Evolutionary conservation across 2,329 filamentous ascomycete genomes (phyloP).

Genomic region (Dendrostoma leiphaemia): DNA sequence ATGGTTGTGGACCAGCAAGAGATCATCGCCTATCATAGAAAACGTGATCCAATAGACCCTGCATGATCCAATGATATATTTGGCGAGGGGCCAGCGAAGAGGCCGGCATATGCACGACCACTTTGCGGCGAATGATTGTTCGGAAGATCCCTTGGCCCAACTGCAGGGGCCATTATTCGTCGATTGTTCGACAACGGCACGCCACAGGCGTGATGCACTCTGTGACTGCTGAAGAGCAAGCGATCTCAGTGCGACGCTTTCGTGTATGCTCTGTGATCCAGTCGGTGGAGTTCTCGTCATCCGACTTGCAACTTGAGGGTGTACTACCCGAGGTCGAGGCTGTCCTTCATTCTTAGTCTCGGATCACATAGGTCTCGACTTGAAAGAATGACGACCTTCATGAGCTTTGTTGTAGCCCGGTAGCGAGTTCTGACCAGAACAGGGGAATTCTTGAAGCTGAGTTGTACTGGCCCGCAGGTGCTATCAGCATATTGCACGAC

Average conservation of each 20-base stretch:
- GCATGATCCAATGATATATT: background rate
- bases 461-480: too few species aligned
- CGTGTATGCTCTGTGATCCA: background rate
- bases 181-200: slow-evolving; percentile 3
- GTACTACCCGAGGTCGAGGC: too few species aligned
- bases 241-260: background rate
- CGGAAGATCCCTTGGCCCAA: background rate
- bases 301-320: too few species aligned
- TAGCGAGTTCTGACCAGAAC: too few species aligned
- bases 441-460: too few species aligned
- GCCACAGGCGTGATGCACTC: slow-evolving; percentile 10
- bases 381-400: too few species aligned
- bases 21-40: slow-evolving; percentile 44
- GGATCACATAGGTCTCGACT: too few species aligned
- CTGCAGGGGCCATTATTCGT: background rate
- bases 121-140: slow-evolving; percentile 5
- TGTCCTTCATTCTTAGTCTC: too few species aligned
- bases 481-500: too few species aligned
- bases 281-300: background rate
- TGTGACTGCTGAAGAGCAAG: slow-evolving; percentile 13
- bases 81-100: slow-evolving; percentile 9
- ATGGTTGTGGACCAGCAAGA: slow-evolving; percentile 35
- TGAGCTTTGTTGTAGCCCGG: too few species aligned
- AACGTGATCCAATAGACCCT: slow-evolving; percentile 31
- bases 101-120: slow-evolving; percentile 7